These are phyloP conservation scores for Trametes versicolor DNA, from an alignment of 1,284 basidiomycete species.

Conservation along the genomic window DNA sequence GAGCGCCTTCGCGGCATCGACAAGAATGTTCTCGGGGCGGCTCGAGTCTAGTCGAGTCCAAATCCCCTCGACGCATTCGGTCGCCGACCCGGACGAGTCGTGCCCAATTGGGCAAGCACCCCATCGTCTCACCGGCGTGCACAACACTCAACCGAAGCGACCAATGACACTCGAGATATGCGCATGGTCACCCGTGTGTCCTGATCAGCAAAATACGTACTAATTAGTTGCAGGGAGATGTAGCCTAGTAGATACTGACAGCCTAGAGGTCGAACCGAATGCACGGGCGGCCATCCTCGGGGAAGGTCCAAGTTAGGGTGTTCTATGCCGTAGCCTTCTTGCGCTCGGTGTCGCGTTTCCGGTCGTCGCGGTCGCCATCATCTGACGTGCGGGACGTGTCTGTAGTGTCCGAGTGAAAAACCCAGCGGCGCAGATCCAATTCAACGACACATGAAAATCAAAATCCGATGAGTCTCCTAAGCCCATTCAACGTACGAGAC, in stretches of 20 bases:
- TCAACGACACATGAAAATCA: constrained; percentile 62
- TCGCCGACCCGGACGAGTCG: constrained; percentile 15
- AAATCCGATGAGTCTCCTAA: constrained; percentile 74
- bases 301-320: constrained; percentile 5
- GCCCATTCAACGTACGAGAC: constrained; percentile 71
- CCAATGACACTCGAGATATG: constrained; percentile 26
- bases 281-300: constrained; percentile 16
- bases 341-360: constrained; percentile 38
- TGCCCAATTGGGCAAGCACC: constrained; percentile 19
- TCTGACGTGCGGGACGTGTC: constrained; percentile 24
- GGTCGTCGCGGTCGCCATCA: constrained; percentile 30
- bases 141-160: constrained; percentile 20
- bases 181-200: constrained; percentile 28
- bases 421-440: constrained; percentile 36
- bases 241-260: constrained; percentile 33
- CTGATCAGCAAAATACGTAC: constrained; percentile 34
- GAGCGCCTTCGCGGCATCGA: constrained; percentile 27
- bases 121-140: constrained; percentile 20
- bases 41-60: constrained; percentile 22
- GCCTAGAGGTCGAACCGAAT: constrained; percentile 12
- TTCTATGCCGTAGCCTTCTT: constrained; percentile 41
- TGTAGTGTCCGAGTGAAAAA: constrained; percentile 13
- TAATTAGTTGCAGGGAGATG: constrained; percentile 33
- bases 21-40: constrained; percentile 20
- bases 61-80: constrained; percentile 16